Evolutionary conservation across 306 rosid species (phyloP).

Genomic region (Ziziphus jujuba): DNA sequence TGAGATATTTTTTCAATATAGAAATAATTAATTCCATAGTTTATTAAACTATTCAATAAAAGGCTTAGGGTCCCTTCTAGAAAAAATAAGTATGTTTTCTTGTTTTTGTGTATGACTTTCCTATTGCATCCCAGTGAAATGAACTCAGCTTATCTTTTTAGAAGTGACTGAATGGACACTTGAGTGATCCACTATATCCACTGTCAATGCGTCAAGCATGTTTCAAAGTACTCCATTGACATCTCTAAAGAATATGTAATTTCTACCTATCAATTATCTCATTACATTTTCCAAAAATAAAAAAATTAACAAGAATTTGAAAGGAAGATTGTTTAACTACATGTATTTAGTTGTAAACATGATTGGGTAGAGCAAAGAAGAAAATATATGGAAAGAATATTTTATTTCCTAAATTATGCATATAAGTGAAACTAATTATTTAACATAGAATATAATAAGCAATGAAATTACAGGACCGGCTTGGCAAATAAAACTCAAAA

Average conservation of each 20-base stretch:
- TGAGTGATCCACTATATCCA: slow-evolving; percentile 19
- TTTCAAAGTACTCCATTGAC: slow-evolving; percentile 20
- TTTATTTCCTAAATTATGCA: too few species aligned
- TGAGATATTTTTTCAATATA: too few species aligned
- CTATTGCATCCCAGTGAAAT: background rate
- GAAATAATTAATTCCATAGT: too few species aligned
- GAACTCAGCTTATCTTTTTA: slow-evolving; percentile 36
- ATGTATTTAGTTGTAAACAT: too few species aligned
- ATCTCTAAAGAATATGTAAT: slow-evolving; percentile 6
- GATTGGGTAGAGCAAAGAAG: too few species aligned
- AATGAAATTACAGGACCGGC: too few species aligned
- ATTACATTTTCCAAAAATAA: background rate
- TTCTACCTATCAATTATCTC: background rate
- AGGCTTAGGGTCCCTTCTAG: background rate
- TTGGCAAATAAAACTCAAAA: too few species aligned
- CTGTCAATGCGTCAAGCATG: background rate
- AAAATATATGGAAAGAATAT: too few species aligned
- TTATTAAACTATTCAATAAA: background rate
- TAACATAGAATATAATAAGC: too few species aligned
- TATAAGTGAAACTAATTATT: too few species aligned
- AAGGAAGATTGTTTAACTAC: too few species aligned
- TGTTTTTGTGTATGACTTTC: background rate
- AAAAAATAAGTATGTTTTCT: background rate
- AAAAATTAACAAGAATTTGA: background rate
- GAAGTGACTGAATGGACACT: slow-evolving; percentile 51